Conservation (phyloP, 305 asterid species). For the Ajuga reptans region DNA sequence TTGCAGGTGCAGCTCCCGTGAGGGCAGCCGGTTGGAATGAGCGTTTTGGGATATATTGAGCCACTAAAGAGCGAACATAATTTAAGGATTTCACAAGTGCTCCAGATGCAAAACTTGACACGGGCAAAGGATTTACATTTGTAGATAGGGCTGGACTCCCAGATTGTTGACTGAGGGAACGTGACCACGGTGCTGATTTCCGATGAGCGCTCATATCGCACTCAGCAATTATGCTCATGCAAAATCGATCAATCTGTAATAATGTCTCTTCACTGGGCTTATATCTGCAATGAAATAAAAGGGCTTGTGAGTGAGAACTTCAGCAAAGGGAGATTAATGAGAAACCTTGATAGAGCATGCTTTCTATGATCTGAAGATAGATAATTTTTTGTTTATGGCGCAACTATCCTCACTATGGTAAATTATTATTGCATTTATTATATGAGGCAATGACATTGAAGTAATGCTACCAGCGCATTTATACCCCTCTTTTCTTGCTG, state of each 20-base stretch:
- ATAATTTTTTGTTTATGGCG: neutral
- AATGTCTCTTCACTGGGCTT: slow-evolving; percentile 92
- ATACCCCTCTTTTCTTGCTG: neutral
- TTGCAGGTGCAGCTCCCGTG: slow-evolving; percentile 80
- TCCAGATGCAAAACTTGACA: slow-evolving; percentile 80
- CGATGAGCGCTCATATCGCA: slow-evolving; percentile 65
- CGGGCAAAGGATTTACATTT: slow-evolving; percentile 67
- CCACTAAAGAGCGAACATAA: slow-evolving; percentile 89
- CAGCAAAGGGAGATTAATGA: slow-evolving; percentile 14
- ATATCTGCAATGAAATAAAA: slow-evolving; percentile 55
- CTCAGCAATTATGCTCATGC: slow-evolving; percentile 77
- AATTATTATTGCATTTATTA: neutral
- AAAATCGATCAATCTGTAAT: slow-evolving; percentile 85
- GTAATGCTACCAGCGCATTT: neutral
- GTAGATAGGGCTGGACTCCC: slow-evolving; percentile 40
- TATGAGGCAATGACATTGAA: neutral
- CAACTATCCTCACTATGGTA: neutral
- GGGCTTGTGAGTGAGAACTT: slow-evolving; percentile 10
- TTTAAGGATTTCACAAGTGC: slow-evolving; percentile 85
- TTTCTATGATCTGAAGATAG: slow-evolving; percentile 1
- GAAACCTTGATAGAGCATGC: slow-evolving; percentile 11
- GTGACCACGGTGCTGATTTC: slow-evolving; percentile 66
- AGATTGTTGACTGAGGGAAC: slow-evolving; percentile 58
- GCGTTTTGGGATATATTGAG: slow-evolving; percentile 83
- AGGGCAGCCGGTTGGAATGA: slow-evolving; percentile 95